phyloP scores from a whole-genome alignment of 495 filamentous ascomycete genomes.

The Rhypophila decipiens region DNA sequence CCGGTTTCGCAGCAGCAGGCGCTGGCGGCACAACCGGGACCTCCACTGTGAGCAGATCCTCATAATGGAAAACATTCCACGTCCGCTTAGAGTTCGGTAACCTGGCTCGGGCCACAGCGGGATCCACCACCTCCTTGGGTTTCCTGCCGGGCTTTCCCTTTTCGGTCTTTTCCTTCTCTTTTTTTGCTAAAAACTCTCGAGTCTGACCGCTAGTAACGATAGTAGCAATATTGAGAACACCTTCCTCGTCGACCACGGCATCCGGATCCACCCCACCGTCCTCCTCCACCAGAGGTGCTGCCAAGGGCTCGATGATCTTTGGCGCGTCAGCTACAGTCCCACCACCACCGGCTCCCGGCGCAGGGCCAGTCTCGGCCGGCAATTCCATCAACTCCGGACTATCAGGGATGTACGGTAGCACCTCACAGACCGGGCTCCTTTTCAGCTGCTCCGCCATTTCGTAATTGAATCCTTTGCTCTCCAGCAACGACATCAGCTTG shows the following conservation, averaged over 20 bases:
- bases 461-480: slow-evolving; percentile 60
- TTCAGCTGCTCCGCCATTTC: slow-evolving; percentile 97
- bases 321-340: slow-evolving; percentile 21
- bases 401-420: slow-evolving; percentile 60
- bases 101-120: slow-evolving; percentile 49
- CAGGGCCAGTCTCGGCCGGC: slow-evolving; percentile 48
- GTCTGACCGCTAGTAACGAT: slow-evolving; percentile 91
- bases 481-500: slow-evolving; percentile 61
- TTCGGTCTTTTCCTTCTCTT: slow-evolving; percentile 86
- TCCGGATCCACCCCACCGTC: slow-evolving; percentile 46
- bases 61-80: slow-evolving; percentile 72
- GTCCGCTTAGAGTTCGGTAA: slow-evolving; percentile 78
- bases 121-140: slow-evolving; percentile 50
- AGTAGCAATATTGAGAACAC: slow-evolving; percentile 86
- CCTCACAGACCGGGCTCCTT: slow-evolving; percentile 79
- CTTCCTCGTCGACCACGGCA: slow-evolving; percentile 59
- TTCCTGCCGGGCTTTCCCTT: slow-evolving; percentile 46
- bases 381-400: slow-evolving; percentile 49
- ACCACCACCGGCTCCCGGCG: slow-evolving; percentile 16
- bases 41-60: slow-evolving; percentile 65
- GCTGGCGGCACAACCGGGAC: slow-evolving; percentile 35
- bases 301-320: slow-evolving; percentile 25
- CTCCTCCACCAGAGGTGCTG: slow-evolving; percentile 19
- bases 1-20: slow-evolving; percentile 22
- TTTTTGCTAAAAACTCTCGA: slow-evolving; percentile 81